Evolutionary conservation across 225 moss, liverwort and hornwort species (phyloP).

Genomic region (Sphagnum contortum): DNA sequence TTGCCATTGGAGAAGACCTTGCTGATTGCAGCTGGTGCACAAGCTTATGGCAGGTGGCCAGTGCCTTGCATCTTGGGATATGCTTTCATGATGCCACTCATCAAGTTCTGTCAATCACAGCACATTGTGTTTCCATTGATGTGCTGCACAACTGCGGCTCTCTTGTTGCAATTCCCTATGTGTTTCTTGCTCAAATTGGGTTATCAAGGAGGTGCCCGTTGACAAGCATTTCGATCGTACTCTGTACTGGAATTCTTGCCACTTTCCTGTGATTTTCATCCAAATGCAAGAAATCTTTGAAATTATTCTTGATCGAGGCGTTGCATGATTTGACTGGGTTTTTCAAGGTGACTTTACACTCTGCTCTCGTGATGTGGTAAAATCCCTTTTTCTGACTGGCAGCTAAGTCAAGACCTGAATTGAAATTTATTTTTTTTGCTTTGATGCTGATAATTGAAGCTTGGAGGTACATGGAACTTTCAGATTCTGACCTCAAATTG

Average conservation of each 20-base stretch:
- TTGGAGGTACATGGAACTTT: background rate
- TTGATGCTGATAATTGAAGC: background rate
- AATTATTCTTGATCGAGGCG: constrained; percentile 24
- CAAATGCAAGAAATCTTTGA: constrained; percentile 20
- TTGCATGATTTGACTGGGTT: constrained; percentile 33
- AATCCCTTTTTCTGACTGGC: background rate
- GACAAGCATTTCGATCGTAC: background rate
- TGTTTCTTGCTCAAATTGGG: constrained; percentile 29
- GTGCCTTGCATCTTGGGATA: too few relatives aligned
- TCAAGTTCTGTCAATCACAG: too few relatives aligned
- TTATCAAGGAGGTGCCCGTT: constrained; percentile 14
- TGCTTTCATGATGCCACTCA: too few relatives aligned
- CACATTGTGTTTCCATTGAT: too few relatives aligned
- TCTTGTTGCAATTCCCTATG: constrained; percentile 25
- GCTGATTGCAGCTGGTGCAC: too few relatives aligned
- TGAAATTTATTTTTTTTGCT: too few relatives aligned
- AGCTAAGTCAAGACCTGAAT: too few relatives aligned
- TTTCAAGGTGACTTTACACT: constrained; percentile 22
- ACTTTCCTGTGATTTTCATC: constrained; percentile 14
- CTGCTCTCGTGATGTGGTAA: constrained; percentile 43
- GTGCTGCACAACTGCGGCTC: constrained; percentile 2
- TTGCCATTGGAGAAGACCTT: too few relatives aligned
- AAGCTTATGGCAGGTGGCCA: too few relatives aligned
- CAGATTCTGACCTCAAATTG: background rate
- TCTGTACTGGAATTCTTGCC: background rate